A percentile compares a stretch with the other conserved stretches of the same genome.
phyloP scores from a whole-genome alignment of 2,329 filamentous ascomycete genomes.

The Claviceps cyperi region DNA sequence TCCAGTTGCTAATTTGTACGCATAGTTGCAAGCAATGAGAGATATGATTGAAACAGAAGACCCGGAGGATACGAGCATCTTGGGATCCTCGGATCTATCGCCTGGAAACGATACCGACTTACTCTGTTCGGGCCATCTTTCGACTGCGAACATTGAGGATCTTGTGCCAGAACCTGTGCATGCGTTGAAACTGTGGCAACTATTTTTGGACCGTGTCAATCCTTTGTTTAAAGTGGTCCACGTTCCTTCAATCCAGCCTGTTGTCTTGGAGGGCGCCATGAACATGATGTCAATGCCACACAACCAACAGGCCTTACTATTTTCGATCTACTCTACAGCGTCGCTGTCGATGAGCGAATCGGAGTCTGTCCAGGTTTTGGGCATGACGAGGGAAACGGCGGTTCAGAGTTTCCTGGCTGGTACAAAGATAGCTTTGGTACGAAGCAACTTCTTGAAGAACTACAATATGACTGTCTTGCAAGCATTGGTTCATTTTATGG shows the following conservation, averaged over 20 bases:
- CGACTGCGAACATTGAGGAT: slow-evolving; percentile 26
- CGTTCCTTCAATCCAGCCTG: slow-evolving; percentile 51
- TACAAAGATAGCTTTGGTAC: slow-evolving; percentile 33
- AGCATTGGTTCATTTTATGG: slow-evolving; percentile 42
- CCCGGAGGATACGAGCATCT: slow-evolving; percentile 30
- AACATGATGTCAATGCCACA: slow-evolving; percentile 40
- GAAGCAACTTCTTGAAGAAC: slow-evolving; percentile 42
- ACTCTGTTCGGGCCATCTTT: slow-evolving; percentile 28
- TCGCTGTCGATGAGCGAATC: slow-evolving; percentile 38
- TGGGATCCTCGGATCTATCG: slow-evolving; percentile 33
- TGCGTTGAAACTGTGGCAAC: slow-evolving; percentile 59
- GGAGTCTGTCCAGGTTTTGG: slow-evolving; percentile 40
- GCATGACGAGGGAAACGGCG: slow-evolving; percentile 33
- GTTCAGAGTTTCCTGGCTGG: slow-evolving; percentile 37
- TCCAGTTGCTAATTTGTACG: slow-evolving; percentile 7
- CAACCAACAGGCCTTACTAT: slow-evolving; percentile 46
- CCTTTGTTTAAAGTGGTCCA: slow-evolving; percentile 61
- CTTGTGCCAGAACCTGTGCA: slow-evolving; percentile 52
- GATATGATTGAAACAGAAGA: slow-evolving; percentile 39
- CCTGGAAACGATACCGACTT: slow-evolving; percentile 40
- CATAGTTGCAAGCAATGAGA: slow-evolving; percentile 42
- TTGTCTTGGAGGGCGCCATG: slow-evolving; percentile 47
- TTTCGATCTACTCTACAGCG: slow-evolving; percentile 51
- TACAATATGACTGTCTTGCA: slow-evolving; percentile 45
- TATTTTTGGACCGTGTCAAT: slow-evolving; percentile 60